Evolutionary conservation across 441 rosid species (phyloP), one percentile per base, ranked within the genome.

Genomic region (Pelargonium myrrhifolium): DNA sequence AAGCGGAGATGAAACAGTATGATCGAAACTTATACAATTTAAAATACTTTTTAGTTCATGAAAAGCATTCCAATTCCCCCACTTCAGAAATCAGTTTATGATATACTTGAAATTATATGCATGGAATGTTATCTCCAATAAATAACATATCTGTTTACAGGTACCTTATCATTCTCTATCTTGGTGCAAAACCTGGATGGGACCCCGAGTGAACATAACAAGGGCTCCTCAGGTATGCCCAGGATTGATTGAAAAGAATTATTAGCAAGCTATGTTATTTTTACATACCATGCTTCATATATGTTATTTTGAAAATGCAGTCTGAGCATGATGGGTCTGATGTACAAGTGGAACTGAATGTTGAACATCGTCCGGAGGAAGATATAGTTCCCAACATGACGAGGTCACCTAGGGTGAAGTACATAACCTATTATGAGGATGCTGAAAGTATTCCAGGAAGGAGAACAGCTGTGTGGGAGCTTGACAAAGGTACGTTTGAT

Each of bases 401-500:
- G 74, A 88, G 88, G 77, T 75, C 86, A 64, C 87, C 93, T 18
- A 82, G 85, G 81, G 86, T 84, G 47, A 92, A 94, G 71, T 92
- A 87, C 78, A 87, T 92, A 74, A 90, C 99, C 64, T 89, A 78
- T 72, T 94, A 87, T 75, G 99, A 94, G 83, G 98, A 94, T 79
- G 86, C 97, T 69, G 94, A 86, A 76, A 92, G 96, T 70, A 77
- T 83, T 75, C 86, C 90, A 21, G 94, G 94, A 76, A 87, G 77
- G 86, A 87, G 88, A 78, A 94, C 98, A 65, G 97, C 98, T 35
- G 98, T 94, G 45, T 94, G 99, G 96, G 99, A 92, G 86, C 83
- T 94, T 66, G 97, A 94, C 79, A 89, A 92, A 84, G 88, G 99
- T 92, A 75, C 64, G 74, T 75, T 67, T 26, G 62, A 17, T 66